Conservation (phyloP, 139 green algal genomes). For the Coelastrella sp. region DNA sequence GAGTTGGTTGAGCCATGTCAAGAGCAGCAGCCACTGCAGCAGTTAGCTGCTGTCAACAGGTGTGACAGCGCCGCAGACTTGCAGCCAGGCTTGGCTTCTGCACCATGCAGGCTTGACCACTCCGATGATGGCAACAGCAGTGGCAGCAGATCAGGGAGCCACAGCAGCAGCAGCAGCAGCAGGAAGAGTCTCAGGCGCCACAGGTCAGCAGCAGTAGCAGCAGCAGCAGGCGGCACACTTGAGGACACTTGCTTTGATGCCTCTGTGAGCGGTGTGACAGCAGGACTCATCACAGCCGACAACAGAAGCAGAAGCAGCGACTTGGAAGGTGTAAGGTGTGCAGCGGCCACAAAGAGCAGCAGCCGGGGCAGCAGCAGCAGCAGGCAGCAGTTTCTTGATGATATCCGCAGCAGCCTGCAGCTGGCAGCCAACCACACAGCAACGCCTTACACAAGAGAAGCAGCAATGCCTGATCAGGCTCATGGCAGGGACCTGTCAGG, state of each 20-base stretch:
- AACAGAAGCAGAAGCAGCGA: background rate
- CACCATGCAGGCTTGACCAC: too few species aligned
- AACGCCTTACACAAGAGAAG: background rate
- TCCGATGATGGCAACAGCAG: background rate
- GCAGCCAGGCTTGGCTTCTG: too few species aligned
- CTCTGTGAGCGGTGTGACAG: background rate
- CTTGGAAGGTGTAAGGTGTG: too few species aligned
- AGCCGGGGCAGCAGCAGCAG: background rate
- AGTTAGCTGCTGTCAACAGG: background rate
- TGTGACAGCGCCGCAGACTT: too few species aligned
- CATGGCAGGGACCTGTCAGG: background rate
- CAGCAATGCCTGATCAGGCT: background rate
- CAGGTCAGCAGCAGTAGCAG: background rate
- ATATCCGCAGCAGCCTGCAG: background rate
- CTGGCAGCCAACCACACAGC: background rate
- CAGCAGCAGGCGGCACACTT: background rate
- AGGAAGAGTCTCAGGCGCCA: background rate
- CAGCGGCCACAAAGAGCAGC: background rate
- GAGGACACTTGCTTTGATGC: background rate
- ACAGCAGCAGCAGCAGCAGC: background rate
- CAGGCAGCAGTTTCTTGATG: slow-evolving; percentile 3
- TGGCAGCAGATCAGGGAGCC: background rate
- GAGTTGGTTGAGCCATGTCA: background rate
- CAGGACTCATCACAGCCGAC: background rate
- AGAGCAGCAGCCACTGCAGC: background rate